A percentile compares a stretch with the other conserved stretches of the same genome.
phyloP scores from a whole-genome alignment of 331 rosid species.

The Erythrophleum ivorense region DNA sequence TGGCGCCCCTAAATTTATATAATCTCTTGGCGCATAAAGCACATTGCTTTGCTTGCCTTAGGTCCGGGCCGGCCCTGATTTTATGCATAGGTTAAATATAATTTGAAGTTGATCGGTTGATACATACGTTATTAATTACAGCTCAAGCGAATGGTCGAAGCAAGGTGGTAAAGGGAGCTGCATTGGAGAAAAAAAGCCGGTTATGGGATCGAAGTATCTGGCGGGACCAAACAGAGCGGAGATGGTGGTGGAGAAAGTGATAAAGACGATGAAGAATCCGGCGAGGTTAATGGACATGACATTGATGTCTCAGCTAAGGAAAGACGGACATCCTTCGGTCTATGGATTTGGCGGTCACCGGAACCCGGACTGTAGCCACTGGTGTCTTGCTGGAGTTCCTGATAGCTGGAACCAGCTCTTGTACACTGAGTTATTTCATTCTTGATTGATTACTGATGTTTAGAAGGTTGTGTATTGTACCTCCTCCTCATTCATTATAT shows the following conservation, averaged over 20 bases:
- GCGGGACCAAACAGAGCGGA: slow-evolving; percentile 61
- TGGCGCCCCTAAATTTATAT: too few relatives aligned
- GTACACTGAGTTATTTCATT: slow-evolving; percentile 49
- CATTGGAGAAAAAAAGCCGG: slow-evolving; percentile 43
- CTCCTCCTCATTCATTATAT: too few relatives aligned
- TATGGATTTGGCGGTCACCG: slow-evolving; percentile 61
- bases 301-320: slow-evolving; percentile 58
- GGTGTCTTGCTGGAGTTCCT: slow-evolving; percentile 78
- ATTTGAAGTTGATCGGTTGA: neutral
- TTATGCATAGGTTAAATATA: neutral
- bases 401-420: slow-evolving; percentile 69
- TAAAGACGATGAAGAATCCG: slow-evolving; percentile 43
- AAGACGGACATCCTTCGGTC: slow-evolving; percentile 69
- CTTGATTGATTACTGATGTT: slow-evolving; percentile 24
- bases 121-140: slow-evolving; percentile 13
- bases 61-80: too few relatives aligned
- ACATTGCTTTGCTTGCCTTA: too few relatives aligned
- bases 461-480: too few relatives aligned
- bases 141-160: slow-evolving; percentile 56
- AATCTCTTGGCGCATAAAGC: too few relatives aligned
- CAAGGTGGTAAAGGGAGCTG: slow-evolving; percentile 37
- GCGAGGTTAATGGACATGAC: slow-evolving; percentile 63
- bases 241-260: slow-evolving; percentile 49
- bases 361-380: slow-evolving; percentile 69
- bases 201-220: slow-evolving; percentile 33